A percentile compares a stretch with the other conserved stretches of the same genome.
Evolutionary conservation across 2,329 filamentous ascomycete genomes (phyloP).

Genomic region (Mycogone perniciosa): DNA sequence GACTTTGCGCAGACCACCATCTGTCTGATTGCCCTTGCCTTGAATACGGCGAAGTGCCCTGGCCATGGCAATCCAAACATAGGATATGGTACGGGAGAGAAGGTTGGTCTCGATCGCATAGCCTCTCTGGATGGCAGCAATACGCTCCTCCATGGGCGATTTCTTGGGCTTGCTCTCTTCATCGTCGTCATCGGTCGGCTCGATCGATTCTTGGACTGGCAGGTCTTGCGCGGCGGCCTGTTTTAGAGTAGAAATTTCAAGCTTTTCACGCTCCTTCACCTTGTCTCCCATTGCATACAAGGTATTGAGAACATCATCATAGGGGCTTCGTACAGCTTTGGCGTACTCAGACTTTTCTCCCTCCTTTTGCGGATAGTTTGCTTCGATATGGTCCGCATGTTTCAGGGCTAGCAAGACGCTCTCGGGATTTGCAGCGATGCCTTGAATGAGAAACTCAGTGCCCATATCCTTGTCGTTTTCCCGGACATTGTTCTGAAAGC

Average conservation of each 20-base stretch:
- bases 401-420: slow-evolving; percentile 86
- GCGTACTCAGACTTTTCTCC: slow-evolving; percentile 72
- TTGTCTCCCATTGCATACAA: slow-evolving; percentile 83
- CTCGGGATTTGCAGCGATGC: slow-evolving; percentile 85
- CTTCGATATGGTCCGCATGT: slow-evolving; percentile 80
- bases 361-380: slow-evolving; percentile 69
- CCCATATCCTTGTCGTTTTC: slow-evolving; percentile 57
- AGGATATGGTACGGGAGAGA: slow-evolving; percentile 80
- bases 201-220: slow-evolving; percentile 32
- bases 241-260: slow-evolving; percentile 51
- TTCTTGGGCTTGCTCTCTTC: slow-evolving; percentile 34
- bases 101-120: slow-evolving; percentile 67
- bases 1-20: slow-evolving; percentile 78
- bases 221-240: slow-evolving; percentile 39
- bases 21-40: slow-evolving; percentile 60
- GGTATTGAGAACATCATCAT: slow-evolving; percentile 73
- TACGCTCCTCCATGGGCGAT: slow-evolving; percentile 59
- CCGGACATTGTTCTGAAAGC: slow-evolving; percentile 66
- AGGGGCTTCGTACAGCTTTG: slow-evolving; percentile 72
- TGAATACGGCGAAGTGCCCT: slow-evolving; percentile 91
- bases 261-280: slow-evolving; percentile 55
- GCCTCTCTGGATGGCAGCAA: slow-evolving; percentile 56
- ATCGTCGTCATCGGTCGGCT: slow-evolving; percentile 45
- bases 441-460: slow-evolving; percentile 71
- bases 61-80: slow-evolving; percentile 91